Evolutionary conservation across 164 flowering plant genomes (phyloP).

Genomic region (Magnolia kwangsiensis): DNA sequence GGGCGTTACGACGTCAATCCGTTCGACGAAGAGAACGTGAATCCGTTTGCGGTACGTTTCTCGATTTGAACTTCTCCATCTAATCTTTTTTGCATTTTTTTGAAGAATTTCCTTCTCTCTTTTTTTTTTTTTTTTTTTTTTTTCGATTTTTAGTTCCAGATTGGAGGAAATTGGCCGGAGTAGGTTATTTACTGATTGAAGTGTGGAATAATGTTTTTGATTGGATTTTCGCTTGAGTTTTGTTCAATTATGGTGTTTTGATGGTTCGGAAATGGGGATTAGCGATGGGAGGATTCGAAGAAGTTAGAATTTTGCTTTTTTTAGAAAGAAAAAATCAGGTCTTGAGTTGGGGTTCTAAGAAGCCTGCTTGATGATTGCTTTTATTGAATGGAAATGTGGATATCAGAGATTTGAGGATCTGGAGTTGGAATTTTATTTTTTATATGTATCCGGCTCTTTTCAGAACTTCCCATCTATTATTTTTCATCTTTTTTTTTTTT

Average conservation of each 20-base stretch:
- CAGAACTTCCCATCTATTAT: not conserved
- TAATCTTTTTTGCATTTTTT: not conserved
- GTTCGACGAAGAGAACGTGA: conserved; percentile 79
- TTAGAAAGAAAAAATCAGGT: too few species aligned
- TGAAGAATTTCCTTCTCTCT: not conserved
- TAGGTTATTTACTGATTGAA: not conserved
- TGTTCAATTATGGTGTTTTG: not conserved
- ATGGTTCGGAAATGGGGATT: not conserved
- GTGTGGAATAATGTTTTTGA: not conserved
- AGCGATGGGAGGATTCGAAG: not conserved
- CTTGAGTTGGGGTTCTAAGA: too few species aligned
- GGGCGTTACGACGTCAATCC: conserved; percentile 71
- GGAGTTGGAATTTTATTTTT: not conserved
- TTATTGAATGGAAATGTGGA: too few species aligned
- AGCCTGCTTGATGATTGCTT: too few species aligned
- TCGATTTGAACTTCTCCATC: not conserved
- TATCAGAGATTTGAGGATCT: too few species aligned
- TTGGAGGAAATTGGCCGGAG: not conserved
- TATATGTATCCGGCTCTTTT: not conserved
- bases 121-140: not conserved
- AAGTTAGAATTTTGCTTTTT: not conserved
- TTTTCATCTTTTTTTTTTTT: not conserved
- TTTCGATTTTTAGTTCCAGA: not conserved
- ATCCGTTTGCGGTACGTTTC: conserved; percentile 73
- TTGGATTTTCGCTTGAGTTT: not conserved